A percentile compares a stretch with the other conserved stretches of the same genome.
Conservation (phyloP, 2,329 filamentous ascomycete species). For the Clarireedia homoeocarpa region DNA sequence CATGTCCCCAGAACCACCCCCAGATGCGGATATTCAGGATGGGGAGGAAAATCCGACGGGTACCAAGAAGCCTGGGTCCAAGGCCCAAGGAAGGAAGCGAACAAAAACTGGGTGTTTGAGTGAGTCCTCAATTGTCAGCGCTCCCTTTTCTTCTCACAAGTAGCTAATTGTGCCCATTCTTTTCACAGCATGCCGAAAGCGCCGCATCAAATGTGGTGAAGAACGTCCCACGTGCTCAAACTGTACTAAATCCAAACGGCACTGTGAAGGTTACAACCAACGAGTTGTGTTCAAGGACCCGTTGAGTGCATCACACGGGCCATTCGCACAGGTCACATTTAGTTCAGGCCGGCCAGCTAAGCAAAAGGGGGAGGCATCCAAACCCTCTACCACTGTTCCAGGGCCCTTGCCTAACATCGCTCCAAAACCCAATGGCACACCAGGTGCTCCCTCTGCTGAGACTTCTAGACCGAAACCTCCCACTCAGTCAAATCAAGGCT, state of each 20-base stretch:
- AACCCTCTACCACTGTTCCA: not conserved
- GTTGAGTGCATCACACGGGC: conserved; percentile 45
- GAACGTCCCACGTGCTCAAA: conserved; percentile 74
- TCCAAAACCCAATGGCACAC: not conserved
- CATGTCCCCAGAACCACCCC: not conserved
- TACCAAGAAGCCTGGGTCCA: conserved; percentile 22
- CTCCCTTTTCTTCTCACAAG: not conserved
- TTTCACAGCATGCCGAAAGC: conserved; percentile 71
- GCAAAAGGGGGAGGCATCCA: conserved; percentile 10
- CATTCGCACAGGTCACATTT: conserved; percentile 25
- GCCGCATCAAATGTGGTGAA: conserved; percentile 96
- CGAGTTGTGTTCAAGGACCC: conserved; percentile 74
- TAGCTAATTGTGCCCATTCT: not conserved
- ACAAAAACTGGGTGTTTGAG: conserved; percentile 92
- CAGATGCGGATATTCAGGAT: not conserved
- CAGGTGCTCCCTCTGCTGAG: too few relatives aligned
- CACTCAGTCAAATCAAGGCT: not conserved
- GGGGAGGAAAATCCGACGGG: not conserved
- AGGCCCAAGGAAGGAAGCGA: conserved; percentile 35
- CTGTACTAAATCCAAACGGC: conserved; percentile 77
- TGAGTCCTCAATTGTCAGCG: conserved; percentile 37
- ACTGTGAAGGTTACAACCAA: conserved; percentile 78
- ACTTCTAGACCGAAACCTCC: not conserved
- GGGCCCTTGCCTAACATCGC: conserved; percentile 6
- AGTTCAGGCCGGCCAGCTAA: conserved; percentile 12